Evolutionary conservation across 768 basidiomycete genomes (phyloP).

Genomic region (Phanerodontia chrysosporium): DNA sequence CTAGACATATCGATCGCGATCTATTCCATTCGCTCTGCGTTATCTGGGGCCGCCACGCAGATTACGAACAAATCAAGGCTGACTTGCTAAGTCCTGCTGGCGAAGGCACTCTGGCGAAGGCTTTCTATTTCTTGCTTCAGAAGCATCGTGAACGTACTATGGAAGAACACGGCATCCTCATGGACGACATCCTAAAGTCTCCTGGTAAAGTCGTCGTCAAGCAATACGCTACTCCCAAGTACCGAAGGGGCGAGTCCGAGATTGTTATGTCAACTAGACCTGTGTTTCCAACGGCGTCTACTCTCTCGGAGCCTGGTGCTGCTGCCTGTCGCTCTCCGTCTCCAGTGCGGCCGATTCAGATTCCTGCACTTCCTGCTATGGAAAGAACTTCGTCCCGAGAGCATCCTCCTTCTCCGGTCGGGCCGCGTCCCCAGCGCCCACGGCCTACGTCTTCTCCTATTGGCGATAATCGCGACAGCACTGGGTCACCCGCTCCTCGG

Average conservation of each 20-base stretch:
- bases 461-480: neutral
- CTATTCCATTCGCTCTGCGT: slow-evolving; percentile 74
- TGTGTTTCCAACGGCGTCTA: slow-evolving; percentile 9
- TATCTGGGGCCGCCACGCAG: slow-evolving; percentile 78
- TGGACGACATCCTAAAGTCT: slow-evolving; percentile 27
- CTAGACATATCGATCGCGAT: slow-evolving; percentile 69
- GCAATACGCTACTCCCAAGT: slow-evolving; percentile 36
- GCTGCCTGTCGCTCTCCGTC: slow-evolving; percentile 28
- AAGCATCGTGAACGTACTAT: slow-evolving; percentile 67
- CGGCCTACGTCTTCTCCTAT: slow-evolving; percentile 18
- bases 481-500: neutral
- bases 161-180: slow-evolving; percentile 48
- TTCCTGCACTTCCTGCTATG: slow-evolving; percentile 4
- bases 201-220: slow-evolving; percentile 32
- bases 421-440: slow-evolving; percentile 39
- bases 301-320: slow-evolving; percentile 25
- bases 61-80: slow-evolving; percentile 49
- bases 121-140: slow-evolving; percentile 81
- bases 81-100: slow-evolving; percentile 71
- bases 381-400: slow-evolving; percentile 30
- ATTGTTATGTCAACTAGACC: slow-evolving; percentile 14
- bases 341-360: slow-evolving; percentile 17
- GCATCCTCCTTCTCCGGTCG: slow-evolving; percentile 46
- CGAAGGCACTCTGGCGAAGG: slow-evolving; percentile 74
- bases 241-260: slow-evolving; percentile 17